phyloP scores from a whole-genome alignment of 257 asterid genomes.

The Avicennia marina region DNA sequence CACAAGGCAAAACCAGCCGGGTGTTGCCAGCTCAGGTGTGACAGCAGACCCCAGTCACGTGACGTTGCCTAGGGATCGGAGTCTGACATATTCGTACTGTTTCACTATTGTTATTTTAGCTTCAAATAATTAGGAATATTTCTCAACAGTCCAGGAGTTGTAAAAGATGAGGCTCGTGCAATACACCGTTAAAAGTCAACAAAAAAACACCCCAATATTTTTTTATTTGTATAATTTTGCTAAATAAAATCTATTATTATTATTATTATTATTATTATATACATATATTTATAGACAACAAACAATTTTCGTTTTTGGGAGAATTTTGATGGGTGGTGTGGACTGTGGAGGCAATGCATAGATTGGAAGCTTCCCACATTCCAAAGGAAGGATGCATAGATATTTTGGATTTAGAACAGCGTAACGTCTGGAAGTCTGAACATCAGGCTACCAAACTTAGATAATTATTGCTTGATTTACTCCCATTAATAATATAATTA shows the following conservation, averaged over 20 bases:
- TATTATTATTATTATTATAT: too few relatives aligned
- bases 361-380: slow-evolving; percentile 5
- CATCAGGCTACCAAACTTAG: slow-evolving; percentile 19
- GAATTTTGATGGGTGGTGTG: slow-evolving; percentile 10
- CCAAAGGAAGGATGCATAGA: background rate
- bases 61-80: slow-evolving; percentile 34
- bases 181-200: too few relatives aligned
- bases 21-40: slow-evolving; percentile 26
- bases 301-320: background rate
- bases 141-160: too few relatives aligned
- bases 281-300: too few relatives aligned
- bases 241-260: too few relatives aligned
- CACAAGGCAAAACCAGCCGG: slow-evolving; percentile 26
- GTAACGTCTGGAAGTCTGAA: slow-evolving; percentile 15
- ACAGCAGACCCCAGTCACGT: slow-evolving; percentile 30
- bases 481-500: too few relatives aligned
- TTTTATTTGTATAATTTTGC: too few relatives aligned
- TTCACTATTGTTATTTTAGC: background rate
- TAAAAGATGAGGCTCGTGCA: too few relatives aligned
- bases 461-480: slow-evolving; percentile 51
- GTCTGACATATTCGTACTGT: slow-evolving; percentile 12
- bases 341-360: background rate
- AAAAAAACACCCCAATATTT: too few relatives aligned
- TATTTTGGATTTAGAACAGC: background rate
- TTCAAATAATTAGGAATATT: background rate